phyloP scores from a whole-genome alignment of 257 asterid species.

The Nicotiana obtusifolia region DNA sequence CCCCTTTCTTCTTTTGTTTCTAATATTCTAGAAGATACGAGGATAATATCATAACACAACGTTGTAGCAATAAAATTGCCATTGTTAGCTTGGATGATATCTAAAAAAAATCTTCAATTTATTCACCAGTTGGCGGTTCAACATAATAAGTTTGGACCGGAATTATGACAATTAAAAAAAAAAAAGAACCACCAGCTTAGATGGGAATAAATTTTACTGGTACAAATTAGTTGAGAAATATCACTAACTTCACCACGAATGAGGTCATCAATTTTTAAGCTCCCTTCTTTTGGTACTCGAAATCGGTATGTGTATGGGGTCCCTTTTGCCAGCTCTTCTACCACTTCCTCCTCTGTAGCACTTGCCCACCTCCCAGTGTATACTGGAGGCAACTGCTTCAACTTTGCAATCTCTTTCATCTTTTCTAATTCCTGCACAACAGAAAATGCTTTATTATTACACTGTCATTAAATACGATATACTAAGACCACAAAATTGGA shows the following conservation, averaged over 20 bases:
- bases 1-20: not conserved
- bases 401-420: conserved; percentile 85
- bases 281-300: conserved; percentile 81
- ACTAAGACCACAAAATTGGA: not conserved
- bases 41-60: not conserved
- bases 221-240: not conserved
- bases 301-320: conserved; percentile 85
- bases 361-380: conserved; percentile 88
- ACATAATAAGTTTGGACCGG: not conserved
- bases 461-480: not conserved
- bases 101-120: not conserved
- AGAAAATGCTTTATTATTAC: not conserved
- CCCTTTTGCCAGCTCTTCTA: conserved; percentile 68
- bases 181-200: not conserved
- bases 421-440: conserved; percentile 67
- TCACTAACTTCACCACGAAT: conserved; percentile 84
- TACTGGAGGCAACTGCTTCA: conserved; percentile 82
- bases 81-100: not conserved
- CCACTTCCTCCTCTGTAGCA: conserved; percentile 66
- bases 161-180: not conserved
- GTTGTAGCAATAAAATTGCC: not conserved
- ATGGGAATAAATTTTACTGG: not conserved
- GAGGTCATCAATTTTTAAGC: conserved; percentile 69
- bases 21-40: not conserved
- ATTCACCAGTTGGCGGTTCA: not conserved